phyloP scores from a whole-genome alignment of 2,329 filamentous ascomycete genomes.

The Graphilbum ipis-grandicollis region DNA sequence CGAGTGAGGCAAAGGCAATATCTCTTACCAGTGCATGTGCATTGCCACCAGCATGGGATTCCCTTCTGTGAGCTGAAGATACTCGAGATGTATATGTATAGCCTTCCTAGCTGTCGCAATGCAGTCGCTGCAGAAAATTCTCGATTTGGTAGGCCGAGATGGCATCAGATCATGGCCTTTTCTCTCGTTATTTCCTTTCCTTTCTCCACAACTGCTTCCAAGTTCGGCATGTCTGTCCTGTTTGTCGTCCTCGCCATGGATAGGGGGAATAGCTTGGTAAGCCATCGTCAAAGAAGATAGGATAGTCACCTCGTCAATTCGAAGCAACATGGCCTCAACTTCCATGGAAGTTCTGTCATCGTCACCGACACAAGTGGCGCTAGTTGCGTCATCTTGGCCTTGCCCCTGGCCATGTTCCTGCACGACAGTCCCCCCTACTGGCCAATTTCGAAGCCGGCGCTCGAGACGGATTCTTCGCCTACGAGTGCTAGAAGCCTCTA shows the following conservation, averaged over 20 bases:
- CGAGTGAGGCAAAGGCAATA: too few species aligned
- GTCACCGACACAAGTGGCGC: neutral
- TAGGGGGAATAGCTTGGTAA: constrained; percentile 34
- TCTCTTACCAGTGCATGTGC: constrained; percentile 36
- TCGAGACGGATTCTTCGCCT: too few species aligned
- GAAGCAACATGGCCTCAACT: constrained; percentile 18
- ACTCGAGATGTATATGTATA: constrained; percentile 17
- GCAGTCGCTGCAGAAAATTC: constrained; percentile 20
- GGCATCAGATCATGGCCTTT: too few species aligned
- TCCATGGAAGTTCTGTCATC: constrained; percentile 1
- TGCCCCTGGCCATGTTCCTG: neutral
- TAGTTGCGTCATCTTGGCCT: neutral
- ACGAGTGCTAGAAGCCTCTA: too few species aligned
- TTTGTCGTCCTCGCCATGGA: too few species aligned
- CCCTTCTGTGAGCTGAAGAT: constrained; percentile 17
- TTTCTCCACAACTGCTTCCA: too few species aligned
- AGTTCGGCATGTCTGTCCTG: too few species aligned
- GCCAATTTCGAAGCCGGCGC: too few species aligned
- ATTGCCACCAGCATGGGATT: constrained; percentile 21
- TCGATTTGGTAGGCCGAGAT: too few species aligned
- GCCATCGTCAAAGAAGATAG: constrained; percentile 31
- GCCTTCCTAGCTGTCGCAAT: constrained; percentile 31
- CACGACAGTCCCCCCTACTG: too few species aligned
- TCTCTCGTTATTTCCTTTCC: too few species aligned
- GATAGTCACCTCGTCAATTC: constrained; percentile 29